Conservation (phyloP, 140 eudicot genomes). For the Eryngium alpinum region DNA sequence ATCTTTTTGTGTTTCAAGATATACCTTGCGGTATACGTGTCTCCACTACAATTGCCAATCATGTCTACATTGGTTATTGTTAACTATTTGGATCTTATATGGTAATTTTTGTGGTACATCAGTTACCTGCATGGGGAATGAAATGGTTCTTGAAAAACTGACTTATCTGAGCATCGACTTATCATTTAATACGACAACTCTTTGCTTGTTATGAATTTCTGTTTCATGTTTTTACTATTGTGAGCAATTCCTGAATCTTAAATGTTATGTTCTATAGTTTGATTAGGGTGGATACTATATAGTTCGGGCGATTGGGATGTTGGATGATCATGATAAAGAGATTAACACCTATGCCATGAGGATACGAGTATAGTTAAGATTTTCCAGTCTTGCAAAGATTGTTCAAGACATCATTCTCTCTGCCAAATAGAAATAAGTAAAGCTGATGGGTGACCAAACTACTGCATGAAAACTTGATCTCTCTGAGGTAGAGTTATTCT, state of each 20-base stretch:
- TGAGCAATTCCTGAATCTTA: neutral
- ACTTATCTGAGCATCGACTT: no score
- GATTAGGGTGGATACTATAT: neutral
- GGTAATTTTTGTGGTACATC: no score
- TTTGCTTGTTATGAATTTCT: neutral
- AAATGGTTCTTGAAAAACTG: no score
- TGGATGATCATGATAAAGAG: constrained; percentile 5
- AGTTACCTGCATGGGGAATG: no score
- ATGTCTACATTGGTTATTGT: no score
- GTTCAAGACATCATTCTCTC: constrained; percentile 46
- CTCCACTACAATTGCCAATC: no score
- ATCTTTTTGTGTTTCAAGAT: no score
- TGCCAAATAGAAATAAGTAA: constrained; percentile 53
- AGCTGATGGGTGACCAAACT: constrained; percentile 74
- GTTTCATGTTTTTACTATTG: neutral
- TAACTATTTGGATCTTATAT: no score
- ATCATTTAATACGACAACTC: neutral
- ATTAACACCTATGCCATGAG: neutral
- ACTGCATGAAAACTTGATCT: constrained; percentile 87
- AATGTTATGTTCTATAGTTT: neutral
- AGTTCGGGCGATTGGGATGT: neutral
- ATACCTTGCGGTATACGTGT: no score
- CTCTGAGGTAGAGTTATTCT: constrained; percentile 54
- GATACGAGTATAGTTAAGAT: neutral
- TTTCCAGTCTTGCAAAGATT: constrained; percentile 63